phyloP scores from a whole-genome alignment of 1,284 basidiomycete species.

The Cryptococcus neoformans region DNA sequence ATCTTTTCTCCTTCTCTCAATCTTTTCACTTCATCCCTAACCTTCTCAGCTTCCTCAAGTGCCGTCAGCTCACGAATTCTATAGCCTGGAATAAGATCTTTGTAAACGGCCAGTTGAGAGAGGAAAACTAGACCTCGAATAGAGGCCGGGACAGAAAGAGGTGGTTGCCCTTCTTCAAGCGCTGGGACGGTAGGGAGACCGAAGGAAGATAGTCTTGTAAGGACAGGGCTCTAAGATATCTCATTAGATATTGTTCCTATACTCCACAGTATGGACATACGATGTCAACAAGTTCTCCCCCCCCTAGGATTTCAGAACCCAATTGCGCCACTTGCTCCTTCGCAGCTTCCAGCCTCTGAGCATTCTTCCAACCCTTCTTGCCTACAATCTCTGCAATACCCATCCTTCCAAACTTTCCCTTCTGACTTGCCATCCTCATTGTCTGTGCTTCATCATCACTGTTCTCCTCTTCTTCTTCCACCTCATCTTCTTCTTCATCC shows the following conservation, averaged over 20 bases:
- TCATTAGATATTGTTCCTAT: constrained; percentile 6
- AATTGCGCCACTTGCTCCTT: constrained; percentile 86
- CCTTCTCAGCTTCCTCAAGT: constrained; percentile 86
- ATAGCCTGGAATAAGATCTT: constrained; percentile 82
- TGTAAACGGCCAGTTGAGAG: constrained; percentile 91
- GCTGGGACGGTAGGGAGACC: constrained; percentile 68
- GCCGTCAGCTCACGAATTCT: constrained; percentile 84
- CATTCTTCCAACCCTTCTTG: constrained; percentile 57
- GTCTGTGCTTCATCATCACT: constrained; percentile 52
- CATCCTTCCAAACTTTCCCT: constrained; percentile 67
- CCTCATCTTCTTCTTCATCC: constrained; percentile 49
- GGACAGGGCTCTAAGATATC: constrained; percentile 65
- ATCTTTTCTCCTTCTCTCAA: constrained; percentile 96
- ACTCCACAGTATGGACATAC: constrained; percentile 42
- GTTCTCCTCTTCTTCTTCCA: constrained; percentile 49
- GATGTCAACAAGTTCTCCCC: constrained; percentile 54
- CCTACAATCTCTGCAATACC: constrained; percentile 72
- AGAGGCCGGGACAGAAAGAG: constrained; percentile 70
- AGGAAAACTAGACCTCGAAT: constrained; percentile 86
- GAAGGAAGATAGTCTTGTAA: constrained; percentile 82
- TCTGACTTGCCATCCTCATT: constrained; percentile 37
- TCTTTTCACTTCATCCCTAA: constrained; percentile 85
- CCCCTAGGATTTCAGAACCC: constrained; percentile 83
- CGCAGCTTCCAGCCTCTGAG: constrained; percentile 66
- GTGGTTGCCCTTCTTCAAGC: constrained; percentile 57